phyloP scores from a whole-genome alignment of 768 basidiomycete genomes.

The Holtermannia corniformis region DNA sequence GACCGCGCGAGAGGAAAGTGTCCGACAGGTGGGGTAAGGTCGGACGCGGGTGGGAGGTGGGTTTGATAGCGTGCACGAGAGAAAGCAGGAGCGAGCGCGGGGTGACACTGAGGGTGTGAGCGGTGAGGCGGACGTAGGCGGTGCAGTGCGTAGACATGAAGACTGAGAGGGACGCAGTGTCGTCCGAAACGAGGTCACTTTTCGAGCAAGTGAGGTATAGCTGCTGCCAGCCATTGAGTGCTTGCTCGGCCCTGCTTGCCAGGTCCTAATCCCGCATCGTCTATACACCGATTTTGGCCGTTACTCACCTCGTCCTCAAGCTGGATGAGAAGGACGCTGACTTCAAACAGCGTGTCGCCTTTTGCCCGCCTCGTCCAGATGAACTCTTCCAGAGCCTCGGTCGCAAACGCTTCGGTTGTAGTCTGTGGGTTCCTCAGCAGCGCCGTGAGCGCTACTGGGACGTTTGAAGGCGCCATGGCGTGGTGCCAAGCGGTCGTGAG shows the following conservation, averaged over 20 bases:
- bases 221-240: too few relatives aligned
- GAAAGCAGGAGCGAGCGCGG: constrained; percentile 15
- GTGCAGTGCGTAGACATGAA: too few relatives aligned
- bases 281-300: too few relatives aligned
- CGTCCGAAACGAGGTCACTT: too few relatives aligned
- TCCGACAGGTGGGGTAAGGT: constrained; percentile 36
- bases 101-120: constrained; percentile 1
- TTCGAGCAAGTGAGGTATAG: too few relatives aligned
- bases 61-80: constrained; percentile 31
- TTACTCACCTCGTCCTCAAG: constrained; percentile 32
- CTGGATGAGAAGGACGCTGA: constrained; percentile 34
- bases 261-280: too few relatives aligned
- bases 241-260: too few relatives aligned
- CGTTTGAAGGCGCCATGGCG: neutral
- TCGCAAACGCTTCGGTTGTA: constrained; percentile 19
- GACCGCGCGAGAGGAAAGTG: constrained; percentile 31
- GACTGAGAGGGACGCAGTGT: too few relatives aligned
- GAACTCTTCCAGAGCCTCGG: constrained; percentile 39
- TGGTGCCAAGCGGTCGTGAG: neutral
- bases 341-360: constrained; percentile 35
- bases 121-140: too few relatives aligned
- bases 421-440: neutral
- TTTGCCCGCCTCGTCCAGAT: constrained; percentile 28
- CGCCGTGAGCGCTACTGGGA: neutral
- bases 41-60: constrained; percentile 35